These are phyloP conservation scores for Petunia secreta DNA, from an alignment of 257 asterid species.

Conservation along the genomic window DNA sequence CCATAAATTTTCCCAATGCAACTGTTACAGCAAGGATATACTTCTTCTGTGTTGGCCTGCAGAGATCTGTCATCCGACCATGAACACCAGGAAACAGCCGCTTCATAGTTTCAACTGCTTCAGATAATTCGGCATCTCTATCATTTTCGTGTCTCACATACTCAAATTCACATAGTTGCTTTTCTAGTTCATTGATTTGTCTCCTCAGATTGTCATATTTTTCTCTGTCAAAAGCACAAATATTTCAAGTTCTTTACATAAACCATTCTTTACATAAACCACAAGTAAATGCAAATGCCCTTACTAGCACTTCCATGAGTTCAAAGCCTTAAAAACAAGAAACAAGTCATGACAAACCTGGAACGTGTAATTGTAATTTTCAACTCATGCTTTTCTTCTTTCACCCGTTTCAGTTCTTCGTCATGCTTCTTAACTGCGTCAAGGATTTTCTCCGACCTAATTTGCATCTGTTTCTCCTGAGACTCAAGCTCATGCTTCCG, in stretches of 20 bases:
- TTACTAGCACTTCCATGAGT: slow-evolving; percentile 19
- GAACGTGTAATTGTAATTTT: slow-evolving; percentile 75
- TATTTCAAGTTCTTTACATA: slow-evolving; percentile 20
- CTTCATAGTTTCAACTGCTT: slow-evolving; percentile 87
- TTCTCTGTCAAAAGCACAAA: slow-evolving; percentile 52
- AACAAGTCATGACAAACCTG: slow-evolving; percentile 45
- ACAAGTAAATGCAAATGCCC: background rate
- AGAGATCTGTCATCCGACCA: slow-evolving; percentile 99
- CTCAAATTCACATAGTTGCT: slow-evolving; percentile 85
- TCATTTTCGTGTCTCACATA: slow-evolving; percentile 95
- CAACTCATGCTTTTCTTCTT: slow-evolving; percentile 84
- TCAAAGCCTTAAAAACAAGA: background rate
- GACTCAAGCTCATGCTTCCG: slow-evolving; percentile 86
- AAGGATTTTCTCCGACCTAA: slow-evolving; percentile 70
- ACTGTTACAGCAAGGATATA: slow-evolving; percentile 98
- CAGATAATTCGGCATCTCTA: slow-evolving; percentile 87
- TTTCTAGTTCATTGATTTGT: slow-evolving; percentile 74
- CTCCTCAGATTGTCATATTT: slow-evolving; percentile 71
- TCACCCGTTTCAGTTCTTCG: slow-evolving; percentile 68
- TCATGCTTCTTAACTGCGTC: slow-evolving; percentile 77
- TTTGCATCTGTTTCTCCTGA: slow-evolving; percentile 88
- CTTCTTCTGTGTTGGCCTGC: slow-evolving; percentile 92
- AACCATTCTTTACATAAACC: background rate
- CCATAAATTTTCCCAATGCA: slow-evolving; percentile 99
- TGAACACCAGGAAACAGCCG: slow-evolving; percentile 96